These are phyloP conservation scores for Zoysia japonica DNA, from an alignment of 176 grass and related monocot species.

Conservation along the genomic window DNA sequence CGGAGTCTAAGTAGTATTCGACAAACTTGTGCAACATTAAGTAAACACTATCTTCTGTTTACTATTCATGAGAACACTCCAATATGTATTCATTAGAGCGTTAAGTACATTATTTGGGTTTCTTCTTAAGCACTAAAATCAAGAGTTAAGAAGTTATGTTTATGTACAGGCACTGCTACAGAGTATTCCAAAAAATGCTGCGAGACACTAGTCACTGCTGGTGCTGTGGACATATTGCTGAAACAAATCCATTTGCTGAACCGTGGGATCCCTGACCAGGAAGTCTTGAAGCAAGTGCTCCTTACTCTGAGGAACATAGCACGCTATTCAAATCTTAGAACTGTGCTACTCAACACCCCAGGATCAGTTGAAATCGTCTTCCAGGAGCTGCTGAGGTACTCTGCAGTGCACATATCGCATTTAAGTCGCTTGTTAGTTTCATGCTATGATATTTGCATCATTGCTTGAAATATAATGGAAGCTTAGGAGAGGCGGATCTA, in stretches of 20 bases:
- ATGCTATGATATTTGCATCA: not conserved
- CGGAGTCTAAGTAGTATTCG: slow-evolving; percentile 53
- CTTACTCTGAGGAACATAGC: slow-evolving; percentile 61
- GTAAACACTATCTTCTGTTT: slow-evolving; percentile 47
- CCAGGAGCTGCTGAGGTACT: slow-evolving; percentile 61
- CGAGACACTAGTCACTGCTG: slow-evolving; percentile 48
- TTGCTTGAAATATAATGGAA: not conserved
- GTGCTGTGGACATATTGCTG: slow-evolving; percentile 57
- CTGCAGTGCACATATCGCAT: not conserved
- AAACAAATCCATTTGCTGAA: slow-evolving; percentile 52
- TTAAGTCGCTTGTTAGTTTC: slow-evolving; percentile 6
- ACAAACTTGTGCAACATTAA: slow-evolving; percentile 56
- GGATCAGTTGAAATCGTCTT: slow-evolving; percentile 48
- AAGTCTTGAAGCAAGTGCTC: slow-evolving; percentile 64
- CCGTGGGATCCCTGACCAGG: slow-evolving; percentile 67
- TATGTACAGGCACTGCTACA: slow-evolving; percentile 53
- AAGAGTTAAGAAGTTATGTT: slow-evolving; percentile 6
- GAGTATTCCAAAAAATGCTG: slow-evolving; percentile 60
- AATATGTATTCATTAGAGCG: not conserved
- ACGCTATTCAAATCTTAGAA: slow-evolving; percentile 32
- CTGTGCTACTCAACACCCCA: slow-evolving; percentile 35
- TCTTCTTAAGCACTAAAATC: not conserved
- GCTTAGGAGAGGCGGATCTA: not conserved
- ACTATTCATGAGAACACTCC: not conserved
- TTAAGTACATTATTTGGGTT: no score